phyloP scores from a whole-genome alignment of 2,329 filamentous ascomycete species.

The Cytospora piceae region DNA sequence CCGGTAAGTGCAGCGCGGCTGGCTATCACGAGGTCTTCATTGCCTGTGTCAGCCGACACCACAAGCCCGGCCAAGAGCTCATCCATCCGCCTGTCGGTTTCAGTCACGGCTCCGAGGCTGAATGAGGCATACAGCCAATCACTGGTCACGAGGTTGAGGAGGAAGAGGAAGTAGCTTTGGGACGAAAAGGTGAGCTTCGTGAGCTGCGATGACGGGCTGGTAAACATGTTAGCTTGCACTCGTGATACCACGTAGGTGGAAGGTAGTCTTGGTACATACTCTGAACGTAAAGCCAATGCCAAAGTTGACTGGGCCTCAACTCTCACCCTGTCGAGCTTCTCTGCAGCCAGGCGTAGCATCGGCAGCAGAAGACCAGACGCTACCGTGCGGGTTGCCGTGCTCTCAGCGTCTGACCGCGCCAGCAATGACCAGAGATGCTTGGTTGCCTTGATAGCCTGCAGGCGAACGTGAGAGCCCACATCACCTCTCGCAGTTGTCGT shows the following conservation, averaged over 20 bases:
- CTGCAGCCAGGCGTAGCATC: slow-evolving; percentile 72
- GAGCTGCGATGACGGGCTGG: slow-evolving; percentile 44
- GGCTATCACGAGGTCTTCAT: slow-evolving; percentile 73
- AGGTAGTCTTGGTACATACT: slow-evolving; percentile 43
- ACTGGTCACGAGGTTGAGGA: slow-evolving; percentile 52
- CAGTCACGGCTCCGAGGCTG: slow-evolving; percentile 39
- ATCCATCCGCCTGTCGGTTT: slow-evolving; percentile 48
- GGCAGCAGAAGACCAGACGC: slow-evolving; percentile 50
- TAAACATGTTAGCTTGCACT: slow-evolving; percentile 14
- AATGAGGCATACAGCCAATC: slow-evolving; percentile 44
- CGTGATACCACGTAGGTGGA: no score
- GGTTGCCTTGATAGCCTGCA: slow-evolving; percentile 79
- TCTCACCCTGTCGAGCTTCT: slow-evolving; percentile 89
- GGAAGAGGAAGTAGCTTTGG: slow-evolving; percentile 58
- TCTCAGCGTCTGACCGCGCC: not conserved
- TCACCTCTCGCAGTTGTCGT: slow-evolving; percentile 89
- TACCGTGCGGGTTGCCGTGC: slow-evolving; percentile 32
- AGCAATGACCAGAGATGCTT: slow-evolving; percentile 60
- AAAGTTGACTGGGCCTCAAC: slow-evolving; percentile 64
- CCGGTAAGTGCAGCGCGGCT: slow-evolving; percentile 67
- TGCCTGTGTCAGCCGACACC: slow-evolving; percentile 76
- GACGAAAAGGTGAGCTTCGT: slow-evolving; percentile 58
- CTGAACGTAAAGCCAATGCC: slow-evolving; percentile 47
- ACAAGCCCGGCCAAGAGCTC: slow-evolving; percentile 68
- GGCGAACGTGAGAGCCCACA: slow-evolving; percentile 81